Evolutionary conservation across 176 grass and related monocot genomes (phyloP).

Genomic region (Oryza australiensis): DNA sequence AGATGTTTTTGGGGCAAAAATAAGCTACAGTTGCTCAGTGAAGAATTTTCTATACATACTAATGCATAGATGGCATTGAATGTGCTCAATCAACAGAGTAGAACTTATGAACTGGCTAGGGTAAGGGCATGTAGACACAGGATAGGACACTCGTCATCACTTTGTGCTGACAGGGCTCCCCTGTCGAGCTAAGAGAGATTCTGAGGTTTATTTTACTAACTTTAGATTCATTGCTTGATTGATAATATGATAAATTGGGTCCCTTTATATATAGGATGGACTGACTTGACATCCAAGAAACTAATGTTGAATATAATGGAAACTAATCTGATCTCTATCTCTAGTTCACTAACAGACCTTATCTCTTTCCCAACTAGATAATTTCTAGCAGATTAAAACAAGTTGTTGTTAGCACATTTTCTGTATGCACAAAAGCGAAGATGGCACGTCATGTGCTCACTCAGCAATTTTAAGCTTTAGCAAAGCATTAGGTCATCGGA

Average conservation of each 20-base stretch:
- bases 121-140: background rate
- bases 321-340: background rate
- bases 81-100: background rate
- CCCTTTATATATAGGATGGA: background rate
- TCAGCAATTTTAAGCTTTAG: constrained; percentile 20
- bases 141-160: background rate
- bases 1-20: background rate
- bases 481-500: constrained; percentile 5
- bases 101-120: background rate
- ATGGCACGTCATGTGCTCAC: background rate
- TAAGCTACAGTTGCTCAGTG: background rate
- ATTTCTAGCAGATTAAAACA: background rate
- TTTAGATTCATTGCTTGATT: background rate
- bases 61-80: constrained; percentile 25
- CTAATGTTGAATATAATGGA: background rate
- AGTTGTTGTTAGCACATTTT: background rate
- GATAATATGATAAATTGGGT: background rate
- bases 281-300: background rate
- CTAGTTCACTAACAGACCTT: background rate
- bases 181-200: background rate
- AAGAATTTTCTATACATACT: background rate
- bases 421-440: background rate
- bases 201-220: background rate
- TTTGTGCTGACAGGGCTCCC: background rate
- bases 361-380: background rate